Conservation (phyloP, 768 basidiomycete genomes). For the Suillus subalutaceus region DNA sequence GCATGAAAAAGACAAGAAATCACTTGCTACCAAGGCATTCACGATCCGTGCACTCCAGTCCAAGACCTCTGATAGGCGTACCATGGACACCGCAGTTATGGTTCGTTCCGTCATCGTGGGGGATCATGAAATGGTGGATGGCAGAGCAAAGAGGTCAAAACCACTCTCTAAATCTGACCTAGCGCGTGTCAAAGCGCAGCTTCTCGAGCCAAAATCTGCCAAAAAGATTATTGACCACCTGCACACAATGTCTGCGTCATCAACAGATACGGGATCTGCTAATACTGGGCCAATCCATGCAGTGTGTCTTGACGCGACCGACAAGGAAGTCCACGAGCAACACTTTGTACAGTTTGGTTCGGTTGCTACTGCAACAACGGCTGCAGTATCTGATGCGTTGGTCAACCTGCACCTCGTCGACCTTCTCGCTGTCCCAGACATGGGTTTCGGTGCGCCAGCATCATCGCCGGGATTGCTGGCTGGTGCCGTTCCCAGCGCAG, state of each 20-base stretch:
- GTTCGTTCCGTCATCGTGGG: slow-evolving; percentile 75
- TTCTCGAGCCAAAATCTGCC: slow-evolving; percentile 67
- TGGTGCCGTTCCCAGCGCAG: slow-evolving; percentile 76
- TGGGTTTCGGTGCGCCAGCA: slow-evolving; percentile 79
- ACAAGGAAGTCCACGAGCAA: slow-evolving; percentile 61
- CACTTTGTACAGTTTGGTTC: slow-evolving; percentile 58
- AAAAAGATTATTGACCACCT: slow-evolving; percentile 75
- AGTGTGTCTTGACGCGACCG: slow-evolving; percentile 68
- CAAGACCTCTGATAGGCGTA: slow-evolving; percentile 55
- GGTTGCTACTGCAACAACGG: slow-evolving; percentile 51
- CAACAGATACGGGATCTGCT: slow-evolving; percentile 15
- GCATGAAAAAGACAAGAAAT: slow-evolving; percentile 45
- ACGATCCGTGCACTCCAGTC: slow-evolving; percentile 33
- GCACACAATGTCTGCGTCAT: slow-evolving; percentile 51
- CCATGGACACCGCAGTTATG: slow-evolving; percentile 62
- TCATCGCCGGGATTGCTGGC: slow-evolving; percentile 66
- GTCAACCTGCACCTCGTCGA: slow-evolving; percentile 64
- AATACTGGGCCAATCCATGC: slow-evolving; percentile 66
- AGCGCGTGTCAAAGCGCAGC: slow-evolving; percentile 66
- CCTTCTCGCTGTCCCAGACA: slow-evolving; percentile 59
- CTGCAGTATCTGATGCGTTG: slow-evolving; percentile 52
- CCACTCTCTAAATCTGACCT: slow-evolving; percentile 53
- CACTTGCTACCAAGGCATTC: slow-evolving; percentile 38
- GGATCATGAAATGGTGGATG: slow-evolving; percentile 33
- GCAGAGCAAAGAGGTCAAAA: slow-evolving; percentile 42